Evolutionary conservation across 139 green algal genomes (phyloP), one percentile per base, ranked within the genome.

Genomic region (Microglena sp.): DNA sequence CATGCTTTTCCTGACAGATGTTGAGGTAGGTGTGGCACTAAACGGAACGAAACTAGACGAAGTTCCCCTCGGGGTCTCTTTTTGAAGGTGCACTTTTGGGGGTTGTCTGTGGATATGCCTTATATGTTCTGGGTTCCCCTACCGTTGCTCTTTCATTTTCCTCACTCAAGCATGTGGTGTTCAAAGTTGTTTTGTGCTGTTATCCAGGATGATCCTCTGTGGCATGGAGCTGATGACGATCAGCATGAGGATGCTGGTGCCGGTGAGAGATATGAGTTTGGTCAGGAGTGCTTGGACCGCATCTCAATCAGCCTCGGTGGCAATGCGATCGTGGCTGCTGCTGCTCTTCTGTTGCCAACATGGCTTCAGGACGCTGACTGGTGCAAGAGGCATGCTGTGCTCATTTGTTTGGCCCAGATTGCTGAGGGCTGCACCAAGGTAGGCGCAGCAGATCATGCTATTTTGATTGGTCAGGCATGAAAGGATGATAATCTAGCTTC

Each of bases 371-470:
- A 94, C 69, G 33, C 44, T 1, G 77, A 94, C 70, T 99, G 94
- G 94, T 77, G 82, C 62, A 88, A 95, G 77, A 80, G 94, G 11
- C 91, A 97, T 67, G 92, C 89, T 0, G 83, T 86, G 18, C 87
- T 99, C 27, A 92, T 97, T 64, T 86, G 78, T 69, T 72, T 95
- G 33, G 81, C 93, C 4, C 94, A 99, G 76, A 96, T 98, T 64
- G 93, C 93, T 22, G 93, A 99, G 80, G 93, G 93, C 24, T 99
- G 93, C 78, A 62, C 56, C 24, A 98, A 97, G 84, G 76, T 84
- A 60, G 1, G 67, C 3, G 2, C 27, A 21, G 11, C 18, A 0
- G 45, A n/a, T 8, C 0, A 15, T 8, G 11, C 46, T 8, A n/a
- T 1, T 8, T 5, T 57, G 7, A n/a, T 24, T 5, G 11, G 46